Evolutionary conservation across 345 rosid genomes (phyloP).

Genomic region (Litchi chinensis): DNA sequence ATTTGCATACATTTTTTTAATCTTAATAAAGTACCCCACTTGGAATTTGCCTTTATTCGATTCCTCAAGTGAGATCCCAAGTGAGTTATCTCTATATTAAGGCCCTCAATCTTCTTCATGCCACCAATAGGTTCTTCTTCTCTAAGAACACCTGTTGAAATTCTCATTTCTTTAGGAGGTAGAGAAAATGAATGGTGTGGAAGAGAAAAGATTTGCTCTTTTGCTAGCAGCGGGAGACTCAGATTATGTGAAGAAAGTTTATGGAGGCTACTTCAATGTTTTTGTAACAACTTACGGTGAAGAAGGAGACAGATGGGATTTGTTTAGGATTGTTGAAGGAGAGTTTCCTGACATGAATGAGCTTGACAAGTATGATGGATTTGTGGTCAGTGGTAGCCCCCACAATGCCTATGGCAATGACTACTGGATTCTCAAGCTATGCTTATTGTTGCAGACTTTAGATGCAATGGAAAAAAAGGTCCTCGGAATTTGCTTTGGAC

Average conservation of each 20-base stretch:
- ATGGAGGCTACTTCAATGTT: slow-evolving; percentile 87
- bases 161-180: too few species aligned
- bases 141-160: not conserved
- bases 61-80: too few species aligned
- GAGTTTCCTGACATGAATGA: slow-evolving; percentile 74
- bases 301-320: slow-evolving; percentile 85
- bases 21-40: too few species aligned
- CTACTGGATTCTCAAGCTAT: slow-evolving; percentile 74
- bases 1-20: too few species aligned
- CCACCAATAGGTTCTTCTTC: not conserved
- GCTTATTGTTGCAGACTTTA: slow-evolving; percentile 59
- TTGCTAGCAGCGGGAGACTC: slow-evolving; percentile 75
- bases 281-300: slow-evolving; percentile 70
- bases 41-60: too few species aligned
- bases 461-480: slow-evolving; percentile 80
- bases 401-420: slow-evolving; percentile 75
- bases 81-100: not conserved
- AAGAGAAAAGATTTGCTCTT: slow-evolving; percentile 52
- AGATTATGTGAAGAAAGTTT: slow-evolving; percentile 62
- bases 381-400: slow-evolving; percentile 85
- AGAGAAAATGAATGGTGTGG: slow-evolving; percentile 13
- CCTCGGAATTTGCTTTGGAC: slow-evolving; percentile 94
- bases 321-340: slow-evolving; percentile 68
- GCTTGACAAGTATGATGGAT: slow-evolving; percentile 68
- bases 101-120: not conserved